phyloP scores from a whole-genome alignment of 2,329 filamentous ascomycete species.

The Tolypocladium inflatum region DNA sequence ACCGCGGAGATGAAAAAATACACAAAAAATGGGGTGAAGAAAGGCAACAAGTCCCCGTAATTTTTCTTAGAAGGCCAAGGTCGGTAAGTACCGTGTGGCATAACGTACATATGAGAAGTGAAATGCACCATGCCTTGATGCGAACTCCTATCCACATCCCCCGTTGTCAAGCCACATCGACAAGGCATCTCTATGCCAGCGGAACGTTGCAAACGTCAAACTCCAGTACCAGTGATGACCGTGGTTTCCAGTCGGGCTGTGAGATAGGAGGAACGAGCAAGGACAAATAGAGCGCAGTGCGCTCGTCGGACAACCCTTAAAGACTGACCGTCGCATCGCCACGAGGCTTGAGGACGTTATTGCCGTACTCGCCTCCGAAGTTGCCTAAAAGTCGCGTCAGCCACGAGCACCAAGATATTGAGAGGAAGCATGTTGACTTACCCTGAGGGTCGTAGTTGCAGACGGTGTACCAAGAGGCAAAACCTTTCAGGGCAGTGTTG shows the following conservation, averaged over 20 bases:
- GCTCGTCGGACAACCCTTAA: slow-evolving; percentile 9
- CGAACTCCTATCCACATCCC: slow-evolving; percentile 2
- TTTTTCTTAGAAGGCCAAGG: slow-evolving; percentile 14
- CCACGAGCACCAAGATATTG: background rate
- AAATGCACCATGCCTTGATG: slow-evolving; percentile 8
- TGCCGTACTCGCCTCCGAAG: slow-evolving; percentile 37
- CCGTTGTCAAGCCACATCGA: background rate
- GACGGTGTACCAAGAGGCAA: slow-evolving; percentile 66
- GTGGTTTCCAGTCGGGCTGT: background rate
- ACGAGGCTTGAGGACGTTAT: slow-evolving; percentile 36
- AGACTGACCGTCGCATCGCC: slow-evolving; percentile 14
- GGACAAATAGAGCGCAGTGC: background rate
- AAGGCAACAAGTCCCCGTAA: slow-evolving; percentile 2
- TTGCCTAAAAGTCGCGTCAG: slow-evolving; percentile 31
- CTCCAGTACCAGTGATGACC: background rate
- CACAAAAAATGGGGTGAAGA: slow-evolving; percentile 3
- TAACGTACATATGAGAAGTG: slow-evolving; percentile 26
- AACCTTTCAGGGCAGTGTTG: slow-evolving; percentile 31
- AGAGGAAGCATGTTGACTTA: slow-evolving; percentile 29
- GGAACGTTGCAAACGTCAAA: background rate
- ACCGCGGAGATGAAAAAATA: slow-evolving; percentile 1
- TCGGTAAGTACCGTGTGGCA: slow-evolving; percentile 21
- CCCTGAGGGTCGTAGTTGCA: slow-evolving; percentile 78
- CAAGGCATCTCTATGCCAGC: background rate
- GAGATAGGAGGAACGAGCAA: background rate